phyloP scores from a whole-genome alignment of 306 rosid genomes.

The Rosa lucieae region DNA sequence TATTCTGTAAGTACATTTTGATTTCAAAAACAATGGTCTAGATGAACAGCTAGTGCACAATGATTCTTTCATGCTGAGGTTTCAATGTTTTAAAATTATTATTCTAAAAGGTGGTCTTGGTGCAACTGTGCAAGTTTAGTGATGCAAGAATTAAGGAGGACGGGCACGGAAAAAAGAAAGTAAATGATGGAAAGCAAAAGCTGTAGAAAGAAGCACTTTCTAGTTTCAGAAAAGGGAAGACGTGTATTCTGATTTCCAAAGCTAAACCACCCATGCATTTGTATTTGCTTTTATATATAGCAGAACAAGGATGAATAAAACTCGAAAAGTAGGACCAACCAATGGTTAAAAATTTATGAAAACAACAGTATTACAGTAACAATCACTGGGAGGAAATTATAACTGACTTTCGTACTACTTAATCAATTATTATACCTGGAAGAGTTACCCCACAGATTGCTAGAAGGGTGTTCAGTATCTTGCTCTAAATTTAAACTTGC shows the following conservation, averaged over 20 bases:
- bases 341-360: constrained; percentile 9
- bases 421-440: constrained; percentile 49
- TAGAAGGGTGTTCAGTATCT: constrained; percentile 46
- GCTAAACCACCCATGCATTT: constrained; percentile 28
- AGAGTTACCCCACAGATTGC: constrained; percentile 57
- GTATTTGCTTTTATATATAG: neutral
- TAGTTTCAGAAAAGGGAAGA: constrained; percentile 40
- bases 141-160: constrained; percentile 16
- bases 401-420: neutral
- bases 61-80: constrained; percentile 15
- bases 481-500: constrained; percentile 44
- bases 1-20: neutral
- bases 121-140: constrained; percentile 20
- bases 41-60: neutral
- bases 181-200: constrained; percentile 48
- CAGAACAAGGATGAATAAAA: neutral
- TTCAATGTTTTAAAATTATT: constrained; percentile 11
- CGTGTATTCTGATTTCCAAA: constrained; percentile 30
- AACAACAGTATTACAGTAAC: constrained; percentile 6
- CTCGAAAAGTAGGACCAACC: constrained; percentile 19
- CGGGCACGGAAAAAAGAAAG: constrained; percentile 39
- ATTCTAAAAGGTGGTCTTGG: neutral
- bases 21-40: neutral
- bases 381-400: neutral
- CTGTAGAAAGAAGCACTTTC: constrained; percentile 46